Base-by-base conservation (phyloP, 2,329 filamentous ascomycete genomes). In the Sarocladiaceae sp. region DNA sequence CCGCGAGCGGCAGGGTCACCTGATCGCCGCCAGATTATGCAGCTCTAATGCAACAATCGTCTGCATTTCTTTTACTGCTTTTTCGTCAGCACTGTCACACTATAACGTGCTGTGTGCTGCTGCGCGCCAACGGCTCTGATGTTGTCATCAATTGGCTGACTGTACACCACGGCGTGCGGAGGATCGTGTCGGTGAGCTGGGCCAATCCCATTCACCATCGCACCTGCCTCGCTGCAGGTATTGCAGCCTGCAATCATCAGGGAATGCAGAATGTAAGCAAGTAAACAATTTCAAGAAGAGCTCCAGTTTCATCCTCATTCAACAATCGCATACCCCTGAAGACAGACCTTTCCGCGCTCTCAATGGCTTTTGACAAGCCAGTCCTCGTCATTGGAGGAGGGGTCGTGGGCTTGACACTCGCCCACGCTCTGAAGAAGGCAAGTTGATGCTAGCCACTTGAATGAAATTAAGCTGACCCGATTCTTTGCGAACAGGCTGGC, bases 381-480 rank as follows among this genome's bases (percentile, higher is more conserved):
- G 64, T 71, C 29, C 53, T 71, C 40, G 70, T 71, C 51, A 63
- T 64, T 26, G 69, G 69, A 22, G 68, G 66, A 5, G 69, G 69
- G 33, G 63, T 71, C 31, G 65, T 69, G 10, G 69, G 69, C 15
- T 57, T 71, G 37, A 60, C 63, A 1, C 59, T 71, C 33, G 69
- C 67, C n/a, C 64, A 71, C 33, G 68, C 64, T 15, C 62, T 70
- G 18, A 62, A 64, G 47, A 68, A 69, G 58, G 65, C 66, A 56
- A 36, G 55, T 48, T 17, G 23, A 28, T 12, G 23, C 29, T 22
- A 18, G 23, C 17, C 23, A 11, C 18, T 18, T 6, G 12, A 4
- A 20, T 11, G 8, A 4, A 3, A 11, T 11, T 6, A 8, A 40
- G 18, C 20, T 50, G 13, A 39, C 17, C 15, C 4, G 5, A 15